These are phyloP conservation scores for Pythium sp. DNA, from an alignment of 352 stramenopile species.

Conservation along the genomic window DNA sequence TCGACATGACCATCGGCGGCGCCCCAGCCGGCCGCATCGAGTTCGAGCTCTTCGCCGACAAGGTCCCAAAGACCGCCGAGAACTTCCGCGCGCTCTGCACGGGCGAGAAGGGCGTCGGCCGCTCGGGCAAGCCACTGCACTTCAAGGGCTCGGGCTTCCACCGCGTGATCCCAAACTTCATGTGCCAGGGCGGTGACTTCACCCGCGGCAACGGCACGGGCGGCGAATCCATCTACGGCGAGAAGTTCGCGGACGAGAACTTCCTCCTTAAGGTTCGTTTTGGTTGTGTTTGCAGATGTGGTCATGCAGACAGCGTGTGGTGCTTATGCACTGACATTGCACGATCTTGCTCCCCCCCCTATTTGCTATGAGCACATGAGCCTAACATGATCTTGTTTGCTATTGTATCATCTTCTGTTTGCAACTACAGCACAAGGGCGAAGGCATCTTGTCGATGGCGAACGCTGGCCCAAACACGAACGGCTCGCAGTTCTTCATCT, in stretches of 20 bases:
- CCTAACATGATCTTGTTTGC: background rate
- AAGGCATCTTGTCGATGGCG: constrained; percentile 94
- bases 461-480: constrained; percentile 97
- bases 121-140: constrained; percentile 76
- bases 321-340: background rate
- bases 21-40: constrained; percentile 88
- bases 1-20: constrained; percentile 97
- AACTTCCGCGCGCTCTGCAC: constrained; percentile 62
- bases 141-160: constrained; percentile 91
- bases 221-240: constrained; percentile 94
- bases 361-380: background rate
- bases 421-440: constrained; percentile 79
- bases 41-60: constrained; percentile 85
- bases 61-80: constrained; percentile 66
- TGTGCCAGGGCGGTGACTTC: constrained; percentile 97
- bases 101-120: constrained; percentile 56
- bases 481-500: constrained; percentile 97
- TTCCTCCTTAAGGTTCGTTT: constrained; percentile 78
- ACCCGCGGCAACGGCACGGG: constrained; percentile 90
- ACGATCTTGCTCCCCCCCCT: background rate
- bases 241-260: constrained; percentile 96
- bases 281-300: background rate
- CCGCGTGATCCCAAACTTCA: constrained; percentile 92
- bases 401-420: constrained; percentile 12
- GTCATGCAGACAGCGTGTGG: no score